Evolutionary conservation across 192 early-diverging fungal species (phyloP), one percentile per base, ranked within the genome.

Genomic region (Rhizophlyctis rosea): DNA sequence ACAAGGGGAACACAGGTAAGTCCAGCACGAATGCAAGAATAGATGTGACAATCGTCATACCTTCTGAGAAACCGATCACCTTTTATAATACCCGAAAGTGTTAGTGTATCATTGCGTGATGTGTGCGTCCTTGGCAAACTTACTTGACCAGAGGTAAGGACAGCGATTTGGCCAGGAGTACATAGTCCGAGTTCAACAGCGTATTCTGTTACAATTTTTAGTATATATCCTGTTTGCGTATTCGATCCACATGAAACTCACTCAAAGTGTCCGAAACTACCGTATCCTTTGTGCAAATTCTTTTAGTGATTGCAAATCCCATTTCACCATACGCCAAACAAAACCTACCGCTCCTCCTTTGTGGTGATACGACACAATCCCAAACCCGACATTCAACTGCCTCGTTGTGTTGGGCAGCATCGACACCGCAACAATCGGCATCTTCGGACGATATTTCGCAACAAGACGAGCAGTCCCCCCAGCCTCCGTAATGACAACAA

Each of bases 381-480:
- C 82, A 70, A 85, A 85, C 44, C 67, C 72, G 7, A 71, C 61
- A 18, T 68, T 70, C 56, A 85, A 35, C 63, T 85, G 82, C 14
- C 78, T 54, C 1, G 82, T 78, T n/a, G 82, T 85, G 49, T 74
- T 69, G 24, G 34, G 44, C 28, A 85, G 64, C 35, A 70, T 50
- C 14, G 82, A 82, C 13, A 80, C 78, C 27, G 77, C 82, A 25
- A 85, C 55, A 25, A 82, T 70, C 16, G 82, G 79, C 56, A 85
- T 82, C 14, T 71, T 48, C 4, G 82, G 78, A 23, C 82, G 76
- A 69, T 85, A 81, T 59, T 84, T 84, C 0, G 82, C 78, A 56
- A 84, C 79, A 23, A 84, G 59, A 34, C 79, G 68, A 1, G 82
- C 78, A 32, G 79, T 84, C 13, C 78, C 82, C 16, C 76, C 77